Percentiles rank a stretch among this genome's conserved stretches.
Conservation (phyloP, 805 yeast genomes). For the Starmerella bombicola region DNA sequence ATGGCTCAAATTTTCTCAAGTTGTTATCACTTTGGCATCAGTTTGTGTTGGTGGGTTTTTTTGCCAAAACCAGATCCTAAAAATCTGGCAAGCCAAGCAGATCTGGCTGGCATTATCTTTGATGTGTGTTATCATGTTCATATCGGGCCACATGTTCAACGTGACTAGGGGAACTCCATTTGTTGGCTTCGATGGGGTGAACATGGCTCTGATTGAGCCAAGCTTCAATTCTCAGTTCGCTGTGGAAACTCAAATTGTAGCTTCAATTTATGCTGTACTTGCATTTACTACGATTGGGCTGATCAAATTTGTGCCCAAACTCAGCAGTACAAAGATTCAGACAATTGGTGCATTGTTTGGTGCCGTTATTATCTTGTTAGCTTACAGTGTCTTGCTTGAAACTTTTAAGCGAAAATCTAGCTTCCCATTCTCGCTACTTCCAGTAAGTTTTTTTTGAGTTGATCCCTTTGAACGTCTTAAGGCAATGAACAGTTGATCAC, state of each 20-base stretch:
- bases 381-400: conserved; percentile 51
- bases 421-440: conserved; percentile 56
- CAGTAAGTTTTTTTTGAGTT: conserved; percentile 24
- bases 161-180: conserved; percentile 59
- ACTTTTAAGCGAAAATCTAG: conserved; percentile 61
- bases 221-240: conserved; percentile 73
- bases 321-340: conserved; percentile 37
- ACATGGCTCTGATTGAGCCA: conserved; percentile 40
- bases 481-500: too few species aligned
- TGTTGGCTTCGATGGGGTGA: conserved; percentile 35
- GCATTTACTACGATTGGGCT: conserved; percentile 49
- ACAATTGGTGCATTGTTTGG: conserved; percentile 38
- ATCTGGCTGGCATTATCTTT: conserved; percentile 65
- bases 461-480: too few species aligned
- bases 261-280: conserved; percentile 45
- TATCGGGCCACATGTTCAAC: conserved; percentile 88
- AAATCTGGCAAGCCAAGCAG: conserved; percentile 39
- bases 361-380: conserved; percentile 37
- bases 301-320: conserved; percentile 43
- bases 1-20: conserved; percentile 20
- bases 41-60: conserved; percentile 14
- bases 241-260: conserved; percentile 77
- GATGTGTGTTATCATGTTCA: conserved; percentile 56
- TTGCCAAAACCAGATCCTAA: conserved; percentile 28
- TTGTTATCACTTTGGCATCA: conserved; percentile 11